Percentiles rank a stretch among this genome's conserved stretches.
Conservation (phyloP, 805 yeast genomes). For the Monosporozyma servazzii region DNA sequence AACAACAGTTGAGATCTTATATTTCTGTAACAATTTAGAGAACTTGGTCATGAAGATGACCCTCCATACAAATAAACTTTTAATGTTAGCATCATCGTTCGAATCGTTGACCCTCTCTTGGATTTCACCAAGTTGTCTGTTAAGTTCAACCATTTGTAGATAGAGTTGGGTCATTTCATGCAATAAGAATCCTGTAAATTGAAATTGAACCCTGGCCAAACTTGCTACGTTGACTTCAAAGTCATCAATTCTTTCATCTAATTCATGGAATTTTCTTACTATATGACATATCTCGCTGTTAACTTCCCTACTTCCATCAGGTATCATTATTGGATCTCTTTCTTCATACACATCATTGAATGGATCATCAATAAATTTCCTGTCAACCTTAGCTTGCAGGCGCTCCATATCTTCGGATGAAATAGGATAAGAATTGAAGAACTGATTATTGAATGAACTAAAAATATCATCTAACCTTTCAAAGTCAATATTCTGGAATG, state of each 20-base stretch:
- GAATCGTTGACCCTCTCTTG: constrained; percentile 21
- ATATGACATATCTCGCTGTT: constrained; percentile 28
- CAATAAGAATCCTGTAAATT: constrained; percentile 28
- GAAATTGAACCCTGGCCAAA: constrained; percentile 30
- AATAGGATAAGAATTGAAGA: constrained; percentile 5
- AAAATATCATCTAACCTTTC: constrained; percentile 24
- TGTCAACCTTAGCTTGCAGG: constrained; percentile 19
- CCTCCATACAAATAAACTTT: constrained; percentile 26
- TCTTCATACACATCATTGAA: constrained; percentile 25
- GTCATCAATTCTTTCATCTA: constrained; percentile 28
- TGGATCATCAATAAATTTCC: constrained; percentile 27
- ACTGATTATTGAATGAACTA: constrained; percentile 13
- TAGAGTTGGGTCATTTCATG: constrained; percentile 30
- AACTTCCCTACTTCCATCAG: constrained; percentile 22
- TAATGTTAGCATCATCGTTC: constrained; percentile 14
- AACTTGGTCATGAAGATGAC: constrained; percentile 22
- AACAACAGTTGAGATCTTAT: constrained; percentile 26
- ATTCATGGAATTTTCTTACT: constrained; percentile 24
- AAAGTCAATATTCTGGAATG: constrained; percentile 27
- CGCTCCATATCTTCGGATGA: constrained; percentile 14
- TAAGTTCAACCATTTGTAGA: constrained; percentile 26
- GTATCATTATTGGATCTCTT: constrained; percentile 21
- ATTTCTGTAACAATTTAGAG: constrained; percentile 21
- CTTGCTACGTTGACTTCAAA: constrained; percentile 31
- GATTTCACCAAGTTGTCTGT: constrained; percentile 21